Evolutionary conservation across 768 basidiomycete species (phyloP).

Genomic region (Lanmaoa pseudosensibilis): DNA sequence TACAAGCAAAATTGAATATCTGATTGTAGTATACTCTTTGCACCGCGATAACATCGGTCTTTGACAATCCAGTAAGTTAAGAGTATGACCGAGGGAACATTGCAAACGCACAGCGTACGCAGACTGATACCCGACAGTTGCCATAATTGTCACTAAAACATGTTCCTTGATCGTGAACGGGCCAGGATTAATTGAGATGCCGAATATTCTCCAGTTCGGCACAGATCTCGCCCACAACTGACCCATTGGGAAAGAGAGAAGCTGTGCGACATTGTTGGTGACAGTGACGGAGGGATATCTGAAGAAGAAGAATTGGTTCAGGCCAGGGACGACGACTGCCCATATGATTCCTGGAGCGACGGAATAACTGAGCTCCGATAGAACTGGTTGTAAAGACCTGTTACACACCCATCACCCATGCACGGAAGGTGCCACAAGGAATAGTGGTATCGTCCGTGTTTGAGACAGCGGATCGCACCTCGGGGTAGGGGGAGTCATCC

Average conservation of each 20-base stretch:
- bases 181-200: conserved; percentile 68
- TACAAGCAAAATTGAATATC: conserved; percentile 49
- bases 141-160: conserved; percentile 72
- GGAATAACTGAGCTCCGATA: neutral
- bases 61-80: neutral
- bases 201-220: conserved; percentile 54
- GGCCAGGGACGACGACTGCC: conserved; percentile 64
- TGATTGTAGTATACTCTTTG: conserved; percentile 70
- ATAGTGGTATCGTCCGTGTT: conserved; percentile 70
- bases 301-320: conserved; percentile 80
- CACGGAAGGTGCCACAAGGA: conserved; percentile 59
- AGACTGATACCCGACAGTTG: conserved; percentile 42
- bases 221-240: conserved; percentile 56
- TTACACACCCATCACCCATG: conserved; percentile 53
- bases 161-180: conserved; percentile 77
- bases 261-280: conserved; percentile 63
- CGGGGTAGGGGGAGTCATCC: conserved; percentile 84
- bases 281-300: conserved; percentile 54
- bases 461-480: conserved; percentile 75
- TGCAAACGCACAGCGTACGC: conserved; percentile 18
- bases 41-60: conserved; percentile 72
- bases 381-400: neutral
- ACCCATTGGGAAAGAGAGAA: conserved; percentile 71
- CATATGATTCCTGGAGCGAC: conserved; percentile 39
- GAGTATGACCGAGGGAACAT: neutral